phyloP scores from a whole-genome alignment of 169 alveolate species.

The Plasmodium yoelii region DNA sequence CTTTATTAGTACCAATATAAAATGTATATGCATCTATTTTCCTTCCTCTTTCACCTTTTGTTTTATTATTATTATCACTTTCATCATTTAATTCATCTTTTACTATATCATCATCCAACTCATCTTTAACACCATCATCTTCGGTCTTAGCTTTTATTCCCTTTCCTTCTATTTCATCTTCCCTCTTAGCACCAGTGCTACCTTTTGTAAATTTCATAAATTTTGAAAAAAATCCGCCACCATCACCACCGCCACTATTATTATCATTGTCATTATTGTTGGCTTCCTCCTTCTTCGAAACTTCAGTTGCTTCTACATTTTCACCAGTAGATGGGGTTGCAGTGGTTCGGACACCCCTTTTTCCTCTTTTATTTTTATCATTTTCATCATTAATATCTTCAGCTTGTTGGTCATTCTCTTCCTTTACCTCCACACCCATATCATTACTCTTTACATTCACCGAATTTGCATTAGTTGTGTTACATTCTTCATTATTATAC shows the following conservation, averaged over 20 bases:
- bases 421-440: not conserved
- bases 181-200: not conserved
- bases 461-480: not conserved
- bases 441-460: not conserved
- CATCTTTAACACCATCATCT: constrained; percentile 1
- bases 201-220: constrained; percentile 13
- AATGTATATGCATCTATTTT: constrained; percentile 76
- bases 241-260: not conserved
- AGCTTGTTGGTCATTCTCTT: not conserved
- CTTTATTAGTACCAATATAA: constrained; percentile 79
- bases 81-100: constrained; percentile 28
- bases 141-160: not conserved
- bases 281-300: constrained; percentile 8
- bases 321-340: no score
- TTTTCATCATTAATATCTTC: not conserved
- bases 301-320: not conserved
- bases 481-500: constrained; percentile 35
- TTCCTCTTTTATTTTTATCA: constrained; percentile 44
- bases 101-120: not conserved
- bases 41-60: constrained; percentile 42
- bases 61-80: constrained; percentile 40
- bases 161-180: not conserved
- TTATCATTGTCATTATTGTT: no score
- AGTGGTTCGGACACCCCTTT: not conserved
- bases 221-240: constrained; percentile 11